Evolutionary conservation across 495 filamentous ascomycete genomes (phyloP), one percentile per base, ranked within the genome.

Genomic region (Letharia lupina): DNA sequence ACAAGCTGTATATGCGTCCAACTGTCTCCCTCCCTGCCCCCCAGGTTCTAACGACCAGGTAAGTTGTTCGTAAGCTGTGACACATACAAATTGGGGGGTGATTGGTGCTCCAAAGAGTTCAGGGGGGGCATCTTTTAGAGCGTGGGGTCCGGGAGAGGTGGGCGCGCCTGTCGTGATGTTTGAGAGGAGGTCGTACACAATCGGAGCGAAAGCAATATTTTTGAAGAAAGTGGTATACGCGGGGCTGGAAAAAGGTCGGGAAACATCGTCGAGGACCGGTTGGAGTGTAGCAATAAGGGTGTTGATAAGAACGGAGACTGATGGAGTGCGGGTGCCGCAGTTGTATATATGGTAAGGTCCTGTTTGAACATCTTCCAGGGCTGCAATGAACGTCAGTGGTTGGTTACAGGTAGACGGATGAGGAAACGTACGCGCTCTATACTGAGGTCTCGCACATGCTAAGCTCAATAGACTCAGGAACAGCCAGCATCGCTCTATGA

Each of bases 201-300:
- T 9, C 6, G 61, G 44, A 28, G 61, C 61, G 33, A 47, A 50
- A 23, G 61, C 47, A 18, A 50, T 54, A 5, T 54, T 12, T 33
- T 63, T 63, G 47, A 63, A 63, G 20, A 63, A 63, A 2, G 47
- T 28, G 2, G 45, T 63, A 37, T 54, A 63, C 10, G 61, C 35
- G 10, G 31, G 15, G 28, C 61, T 47, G 33, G 61, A 50, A 16
- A 3, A 13, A 5, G 33, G 18, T 28, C 11, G 47, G 33, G 35
- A 54, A 18, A 28, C 13, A 35, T 63, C 61, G 9, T 23, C n/a
- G 3, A 50, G 31, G 7, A 50, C 47, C 20, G 33, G 18, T 12
- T 23, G 16, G 33, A 63, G 31, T n/a, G 39, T 42, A 15, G 6
- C 4, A 2, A 47, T 23, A 13, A 63, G 61, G 61, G 31, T 52